phyloP scores from a whole-genome alignment of 164 flowering plant genomes.

The Paratinospora sagittata region DNA sequence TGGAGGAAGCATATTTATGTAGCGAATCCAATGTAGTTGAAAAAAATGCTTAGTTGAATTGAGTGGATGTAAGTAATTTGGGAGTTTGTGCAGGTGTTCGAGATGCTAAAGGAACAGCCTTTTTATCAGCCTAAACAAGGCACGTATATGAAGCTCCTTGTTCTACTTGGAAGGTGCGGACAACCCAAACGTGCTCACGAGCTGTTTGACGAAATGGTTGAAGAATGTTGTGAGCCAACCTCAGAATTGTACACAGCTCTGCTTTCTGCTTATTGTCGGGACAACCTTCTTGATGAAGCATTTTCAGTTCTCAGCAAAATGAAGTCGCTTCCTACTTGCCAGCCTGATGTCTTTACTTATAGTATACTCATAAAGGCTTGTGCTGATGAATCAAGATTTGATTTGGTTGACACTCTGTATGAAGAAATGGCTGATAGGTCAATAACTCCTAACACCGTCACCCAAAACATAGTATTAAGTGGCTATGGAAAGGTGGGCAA shows the following conservation, averaged over 20 bases:
- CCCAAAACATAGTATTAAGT: slow-evolving; percentile 75
- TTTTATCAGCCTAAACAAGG: slow-evolving; percentile 85
- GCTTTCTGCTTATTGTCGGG: slow-evolving; percentile 76
- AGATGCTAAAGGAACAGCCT: slow-evolving; percentile 76
- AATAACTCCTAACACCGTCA: slow-evolving; percentile 80
- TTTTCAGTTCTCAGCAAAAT: slow-evolving; percentile 57
- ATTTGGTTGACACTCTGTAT: slow-evolving; percentile 61
- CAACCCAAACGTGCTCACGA: slow-evolving; percentile 70
- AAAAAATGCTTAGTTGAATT: too few relatives aligned
- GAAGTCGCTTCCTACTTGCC: slow-evolving; percentile 77
- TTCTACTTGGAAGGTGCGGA: slow-evolving; percentile 72
- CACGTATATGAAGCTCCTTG: slow-evolving; percentile 86
- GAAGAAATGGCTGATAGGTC: slow-evolving; percentile 66
- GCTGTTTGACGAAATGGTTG: slow-evolving; percentile 75
- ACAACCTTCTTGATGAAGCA: slow-evolving; percentile 66
- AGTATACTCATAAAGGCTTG: slow-evolving; percentile 77
- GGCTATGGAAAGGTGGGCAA: slow-evolving; percentile 90
- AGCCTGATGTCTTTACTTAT: slow-evolving; percentile 84
- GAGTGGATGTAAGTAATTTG: neutral
- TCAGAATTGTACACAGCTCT: slow-evolving; percentile 76
- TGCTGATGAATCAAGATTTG: slow-evolving; percentile 62
- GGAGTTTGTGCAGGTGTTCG: slow-evolving; percentile 53
- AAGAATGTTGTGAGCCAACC: slow-evolving; percentile 76
- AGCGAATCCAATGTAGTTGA: too few relatives aligned
- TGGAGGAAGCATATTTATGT: too few relatives aligned